A percentile compares a stretch with the other conserved stretches of the same genome.
phyloP scores from a whole-genome alignment of 2,329 filamentous ascomycete genomes.

The Dothiorella sarmentorum region DNA sequence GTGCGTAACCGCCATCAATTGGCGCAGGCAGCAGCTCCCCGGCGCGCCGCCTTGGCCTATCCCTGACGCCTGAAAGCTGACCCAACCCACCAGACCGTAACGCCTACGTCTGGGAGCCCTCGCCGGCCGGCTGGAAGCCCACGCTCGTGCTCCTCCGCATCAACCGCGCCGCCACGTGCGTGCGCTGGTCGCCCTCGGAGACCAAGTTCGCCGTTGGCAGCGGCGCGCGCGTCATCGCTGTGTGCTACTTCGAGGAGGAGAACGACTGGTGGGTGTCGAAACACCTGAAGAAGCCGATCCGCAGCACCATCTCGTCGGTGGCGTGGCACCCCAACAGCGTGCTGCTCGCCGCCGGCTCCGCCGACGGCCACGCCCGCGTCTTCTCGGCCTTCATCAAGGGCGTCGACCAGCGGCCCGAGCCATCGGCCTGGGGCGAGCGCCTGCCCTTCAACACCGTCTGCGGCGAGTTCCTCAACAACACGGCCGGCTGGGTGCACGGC shows the following conservation, averaged over 20 bases:
- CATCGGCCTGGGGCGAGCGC: conserved; percentile 89
- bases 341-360: conserved; percentile 89
- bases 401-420: conserved; percentile 78
- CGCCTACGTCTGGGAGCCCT: conserved; percentile 95
- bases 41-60: neutral
- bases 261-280: conserved; percentile 99
- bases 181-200: conserved; percentile 95
- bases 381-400: conserved; percentile 97
- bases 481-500: conserved; percentile 93
- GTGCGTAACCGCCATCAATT: conserved; percentile 44
- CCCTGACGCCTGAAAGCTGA: conserved; percentile 21
- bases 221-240: conserved; percentile 88
- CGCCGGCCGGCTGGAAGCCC: conserved; percentile 89
- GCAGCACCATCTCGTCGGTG: conserved; percentile 91
- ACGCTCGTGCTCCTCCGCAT: conserved; percentile 95
- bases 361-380: conserved; percentile 91
- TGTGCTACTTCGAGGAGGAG: conserved; percentile 99
- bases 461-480: conserved; percentile 93
- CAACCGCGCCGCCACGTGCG: conserved; percentile 93
- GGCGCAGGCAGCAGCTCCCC: neutral
- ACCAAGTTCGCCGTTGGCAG: conserved; percentile 97
- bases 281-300: conserved; percentile 98
- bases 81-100: conserved; percentile 72
- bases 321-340: conserved; percentile 98
- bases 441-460: conserved; percentile 98